phyloP scores from a whole-genome alignment of 345 rosid genomes.

The Turnera subulata region DNA sequence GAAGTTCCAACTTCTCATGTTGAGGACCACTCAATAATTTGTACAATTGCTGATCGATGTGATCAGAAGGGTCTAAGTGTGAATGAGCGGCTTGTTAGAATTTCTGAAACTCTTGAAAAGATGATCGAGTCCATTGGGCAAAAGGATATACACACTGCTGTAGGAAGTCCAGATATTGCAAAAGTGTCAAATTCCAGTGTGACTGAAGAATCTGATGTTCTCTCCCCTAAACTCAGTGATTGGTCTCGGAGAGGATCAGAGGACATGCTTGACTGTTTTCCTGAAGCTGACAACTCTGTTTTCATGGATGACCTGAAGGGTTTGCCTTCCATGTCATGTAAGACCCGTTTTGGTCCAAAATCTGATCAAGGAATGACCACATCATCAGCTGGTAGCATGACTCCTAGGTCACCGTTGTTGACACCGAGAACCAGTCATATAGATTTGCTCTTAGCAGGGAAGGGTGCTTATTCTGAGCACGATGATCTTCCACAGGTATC shows the following conservation, averaged over 20 bases:
- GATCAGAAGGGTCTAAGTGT: conserved; percentile 85
- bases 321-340: conserved; percentile 89
- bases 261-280: conserved; percentile 97
- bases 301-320: conserved; percentile 92
- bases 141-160: conserved; percentile 63
- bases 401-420: conserved; percentile 92
- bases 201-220: conserved; percentile 80
- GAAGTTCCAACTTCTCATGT: conserved; percentile 85
- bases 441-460: conserved; percentile 79
- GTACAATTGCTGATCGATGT: conserved; percentile 92
- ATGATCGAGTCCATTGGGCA: conserved; percentile 68
- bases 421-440: conserved; percentile 92
- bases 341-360: conserved; percentile 91
- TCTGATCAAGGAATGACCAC: conserved; percentile 98
- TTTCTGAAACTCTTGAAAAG: conserved; percentile 89
- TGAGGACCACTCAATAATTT: conserved; percentile 93
- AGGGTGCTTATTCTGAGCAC: conserved; percentile 72
- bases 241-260: conserved; percentile 97
- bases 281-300: conserved; percentile 72
- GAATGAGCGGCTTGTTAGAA: conserved; percentile 79
- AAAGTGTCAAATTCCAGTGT: conserved; percentile 87
- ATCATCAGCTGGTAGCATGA: conserved; percentile 97
- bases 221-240: conserved; percentile 94
- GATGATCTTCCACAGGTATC: conserved; percentile 87
- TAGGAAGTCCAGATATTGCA: conserved; percentile 83